Evolutionary conservation across 257 asterid genomes (phyloP).

Genomic region (Solanum chiquidenum): DNA sequence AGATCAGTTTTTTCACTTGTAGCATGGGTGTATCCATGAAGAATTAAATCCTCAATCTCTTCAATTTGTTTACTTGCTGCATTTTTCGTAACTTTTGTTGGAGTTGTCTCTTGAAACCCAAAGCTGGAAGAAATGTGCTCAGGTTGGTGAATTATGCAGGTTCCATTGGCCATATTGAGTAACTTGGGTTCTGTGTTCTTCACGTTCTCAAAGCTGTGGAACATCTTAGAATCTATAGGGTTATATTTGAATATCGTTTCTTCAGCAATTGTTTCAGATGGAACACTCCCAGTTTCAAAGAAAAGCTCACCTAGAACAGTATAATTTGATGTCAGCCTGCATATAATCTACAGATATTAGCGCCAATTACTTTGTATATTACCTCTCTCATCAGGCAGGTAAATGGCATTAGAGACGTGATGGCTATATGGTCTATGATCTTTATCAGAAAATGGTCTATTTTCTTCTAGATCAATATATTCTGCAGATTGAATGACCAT

Average conservation of each 20-base stretch:
- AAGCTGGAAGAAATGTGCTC: neutral
- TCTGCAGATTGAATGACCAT: constrained; percentile 11
- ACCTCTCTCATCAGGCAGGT: constrained; percentile 32
- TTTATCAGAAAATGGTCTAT: constrained; percentile 10
- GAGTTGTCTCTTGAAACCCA: constrained; percentile 1
- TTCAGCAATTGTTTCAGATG: constrained; percentile 18
- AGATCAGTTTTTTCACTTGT: neutral
- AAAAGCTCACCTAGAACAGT: constrained; percentile 8
- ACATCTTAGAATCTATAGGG: constrained; percentile 26
- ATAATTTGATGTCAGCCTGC: neutral
- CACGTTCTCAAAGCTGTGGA: constrained; percentile 12
- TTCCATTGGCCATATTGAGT: constrained; percentile 3
- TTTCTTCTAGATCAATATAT: constrained; percentile 14
- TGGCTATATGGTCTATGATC: constrained; percentile 7
- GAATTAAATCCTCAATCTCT: neutral
- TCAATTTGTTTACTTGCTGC: neutral
- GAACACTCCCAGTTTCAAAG: constrained; percentile 11
- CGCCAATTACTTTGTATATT: neutral
- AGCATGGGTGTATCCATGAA: neutral
- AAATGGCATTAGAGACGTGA: constrained; percentile 8
- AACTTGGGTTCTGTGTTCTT: constrained; percentile 5
- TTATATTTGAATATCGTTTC: constrained; percentile 20
- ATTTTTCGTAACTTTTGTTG: neutral
- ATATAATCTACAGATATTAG: neutral
- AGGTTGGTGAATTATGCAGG: constrained; percentile 1